These are phyloP conservation scores for Taxawa tesnikishii DNA, from an alignment of 2,329 filamentous ascomycete species.

Conservation along the genomic window DNA sequence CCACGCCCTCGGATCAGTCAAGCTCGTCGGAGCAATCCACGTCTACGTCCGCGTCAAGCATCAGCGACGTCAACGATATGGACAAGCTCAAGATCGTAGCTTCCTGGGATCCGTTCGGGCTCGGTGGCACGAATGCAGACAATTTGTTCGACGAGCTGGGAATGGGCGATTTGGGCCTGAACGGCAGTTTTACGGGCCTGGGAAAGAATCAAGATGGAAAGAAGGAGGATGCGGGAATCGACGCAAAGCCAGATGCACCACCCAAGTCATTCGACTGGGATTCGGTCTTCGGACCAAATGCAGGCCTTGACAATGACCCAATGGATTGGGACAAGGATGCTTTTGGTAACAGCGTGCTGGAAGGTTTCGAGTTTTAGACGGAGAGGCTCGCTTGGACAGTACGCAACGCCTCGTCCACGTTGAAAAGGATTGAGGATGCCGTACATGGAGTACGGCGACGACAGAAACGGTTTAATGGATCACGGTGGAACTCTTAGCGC, in stretches of 20 bases:
- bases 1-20: neutral
- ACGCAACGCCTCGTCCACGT: neutral
- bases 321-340: neutral
- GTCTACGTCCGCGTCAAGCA: neutral
- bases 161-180: constrained; percentile 3
- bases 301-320: neutral
- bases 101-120: constrained; percentile 3
- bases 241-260: neutral
- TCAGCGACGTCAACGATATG: constrained; percentile 3
- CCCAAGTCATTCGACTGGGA: neutral
- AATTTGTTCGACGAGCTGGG: constrained; percentile 2
- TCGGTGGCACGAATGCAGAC: constrained; percentile 1
- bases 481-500: neutral
- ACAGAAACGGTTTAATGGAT: neutral
- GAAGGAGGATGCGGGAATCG: neutral
- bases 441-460: neutral
- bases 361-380: neutral
- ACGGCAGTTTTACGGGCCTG: neutral
- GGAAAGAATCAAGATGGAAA: neutral
- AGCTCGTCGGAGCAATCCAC: neutral
- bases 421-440: neutral
- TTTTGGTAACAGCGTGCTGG: neutral
- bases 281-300: neutral
- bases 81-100: constrained; percentile 3
- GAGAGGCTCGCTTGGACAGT: neutral